Base-by-base conservation (phyloP, 495 filamentous ascomycete species). In the Penicillium desertorum region DNA sequence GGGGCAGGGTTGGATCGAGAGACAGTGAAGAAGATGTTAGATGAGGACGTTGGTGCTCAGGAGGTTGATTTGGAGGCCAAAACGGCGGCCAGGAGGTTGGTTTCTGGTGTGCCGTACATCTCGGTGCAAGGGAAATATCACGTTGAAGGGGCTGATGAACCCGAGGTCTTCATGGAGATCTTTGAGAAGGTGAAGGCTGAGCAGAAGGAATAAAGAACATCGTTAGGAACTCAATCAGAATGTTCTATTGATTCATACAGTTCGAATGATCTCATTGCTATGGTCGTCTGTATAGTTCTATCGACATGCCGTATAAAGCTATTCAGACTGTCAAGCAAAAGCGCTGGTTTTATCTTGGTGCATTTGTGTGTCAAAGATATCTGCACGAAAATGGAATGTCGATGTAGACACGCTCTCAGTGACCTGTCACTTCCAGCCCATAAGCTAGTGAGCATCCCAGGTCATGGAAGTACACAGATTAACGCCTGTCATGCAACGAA, bases 51-150 rank as follows among this genome's bases (percentile, higher is more conserved):
- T 6, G 88, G 88, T 0, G 68, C 72, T 20, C 43, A 55, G 3
- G 82, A 84, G 60, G 90, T 93, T 2, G 90, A 93, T 73, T 68
- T 70, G 41, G 88, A 92, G 69, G 88, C 88, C 20, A 65, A 71
- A 50, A 68, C 76, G 51, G 88, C 88, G 32, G 78, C 83, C 42
- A 53, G 62, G 51, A 73, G 77, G 47, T 77, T 82, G 41, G 80
- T 95, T 36, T 78, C 70, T 23, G 90, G 88, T 0, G 91, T 95
- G 57, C 91, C 90, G 1, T 81, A 88, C 66, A 92, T 90, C 63
- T 83, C 80, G 30, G 73, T 92, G 30, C 83, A 90, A 54, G 84
- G 74, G 1, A 78, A 78, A 64, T 86, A 82, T 70, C 76, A 79
- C 42, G 65, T 92, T 34, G 76, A 81, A 22, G 88, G 88, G 0